Percentiles rank a stretch among this genome's conserved stretches.
Conservation (phyloP, 2,329 filamentous ascomycete species). For the Apiospora malaysiana region DNA sequence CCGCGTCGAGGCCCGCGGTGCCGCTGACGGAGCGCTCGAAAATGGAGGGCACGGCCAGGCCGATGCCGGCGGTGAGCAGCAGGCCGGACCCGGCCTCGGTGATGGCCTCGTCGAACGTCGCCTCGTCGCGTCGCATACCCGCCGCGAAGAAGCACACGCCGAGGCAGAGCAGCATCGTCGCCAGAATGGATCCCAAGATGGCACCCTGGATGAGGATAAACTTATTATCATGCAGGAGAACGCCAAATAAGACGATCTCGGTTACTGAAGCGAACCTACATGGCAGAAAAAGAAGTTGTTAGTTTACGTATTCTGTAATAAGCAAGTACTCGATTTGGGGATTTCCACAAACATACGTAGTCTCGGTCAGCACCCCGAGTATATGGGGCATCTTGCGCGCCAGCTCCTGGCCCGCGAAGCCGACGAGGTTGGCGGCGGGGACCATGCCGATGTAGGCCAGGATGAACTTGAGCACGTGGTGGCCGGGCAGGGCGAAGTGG, state of each 20-base stretch:
- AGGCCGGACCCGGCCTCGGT: constrained; percentile 81
- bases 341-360: constrained; percentile 51
- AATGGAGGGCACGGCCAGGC: constrained; percentile 59
- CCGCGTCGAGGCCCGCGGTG: constrained; percentile 34
- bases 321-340: not conserved
- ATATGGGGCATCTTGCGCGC: constrained; percentile 79
- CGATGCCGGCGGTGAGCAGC: constrained; percentile 75
- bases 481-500: constrained; percentile 45
- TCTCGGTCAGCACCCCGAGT: constrained; percentile 66
- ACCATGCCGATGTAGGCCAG: constrained; percentile 80
- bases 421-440: constrained; percentile 76
- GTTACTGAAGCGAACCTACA: constrained; percentile 71
- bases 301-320: not conserved
- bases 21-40: constrained; percentile 56
- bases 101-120: constrained; percentile 75
- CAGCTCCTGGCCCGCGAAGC: constrained; percentile 75
- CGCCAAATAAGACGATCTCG: constrained; percentile 83
- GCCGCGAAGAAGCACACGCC: constrained; percentile 82
- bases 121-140: constrained; percentile 70
- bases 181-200: constrained; percentile 82
- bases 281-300: constrained; percentile 27
- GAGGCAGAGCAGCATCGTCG: constrained; percentile 80
- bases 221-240: constrained; percentile 55
- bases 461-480: constrained; percentile 69
- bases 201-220: constrained; percentile 82